A percentile compares a stretch with the other conserved stretches of the same genome.
phyloP scores from a whole-genome alignment of 1,284 basidiomycete genomes.

The Flammula alnicola region DNA sequence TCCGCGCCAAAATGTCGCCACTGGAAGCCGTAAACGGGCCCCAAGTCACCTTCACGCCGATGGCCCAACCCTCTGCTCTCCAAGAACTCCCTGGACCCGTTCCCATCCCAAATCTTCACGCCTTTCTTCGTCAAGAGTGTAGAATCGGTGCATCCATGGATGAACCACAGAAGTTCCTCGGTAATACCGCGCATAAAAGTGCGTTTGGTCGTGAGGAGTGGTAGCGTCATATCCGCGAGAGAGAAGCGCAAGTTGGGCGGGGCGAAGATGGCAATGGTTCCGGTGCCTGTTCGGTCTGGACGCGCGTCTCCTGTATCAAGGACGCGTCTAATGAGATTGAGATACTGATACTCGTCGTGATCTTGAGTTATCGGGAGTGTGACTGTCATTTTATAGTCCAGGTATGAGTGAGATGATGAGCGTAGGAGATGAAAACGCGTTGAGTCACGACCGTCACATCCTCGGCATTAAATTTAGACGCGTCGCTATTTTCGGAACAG shows the following conservation, averaged over 20 bases:
- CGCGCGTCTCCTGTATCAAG: conserved; percentile 77
- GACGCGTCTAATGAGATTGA: conserved; percentile 78
- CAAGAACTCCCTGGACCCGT: conserved; percentile 88
- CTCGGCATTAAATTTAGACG: too few species aligned
- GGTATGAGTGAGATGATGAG: too few species aligned
- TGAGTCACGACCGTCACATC: conserved; percentile 2
- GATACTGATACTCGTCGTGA: conserved; percentile 89
- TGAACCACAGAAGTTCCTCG: conserved; percentile 97
- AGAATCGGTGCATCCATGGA: conserved; percentile 86
- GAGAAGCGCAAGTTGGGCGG: conserved; percentile 89
- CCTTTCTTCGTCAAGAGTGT: conserved; percentile 80
- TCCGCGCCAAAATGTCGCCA: conserved; percentile 97
- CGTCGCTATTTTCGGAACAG: too few species aligned
- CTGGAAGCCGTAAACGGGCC: conserved; percentile 98
- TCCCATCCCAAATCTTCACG: conserved; percentile 98
- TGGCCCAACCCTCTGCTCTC: conserved; percentile 84
- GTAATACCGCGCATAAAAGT: conserved; percentile 92
- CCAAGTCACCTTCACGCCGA: conserved; percentile 90
- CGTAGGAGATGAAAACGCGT: conserved; percentile 7
- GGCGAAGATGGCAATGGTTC: conserved; percentile 89
- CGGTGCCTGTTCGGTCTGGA: conserved; percentile 91
- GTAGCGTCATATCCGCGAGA: conserved; percentile 73
- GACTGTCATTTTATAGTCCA: conserved; percentile 20
- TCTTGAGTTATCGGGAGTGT: conserved; percentile 12
- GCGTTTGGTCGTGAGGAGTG: conserved; percentile 94